phyloP scores from a whole-genome alignment of 179 eudicot species.

The Monotropa hypopitys region DNA sequence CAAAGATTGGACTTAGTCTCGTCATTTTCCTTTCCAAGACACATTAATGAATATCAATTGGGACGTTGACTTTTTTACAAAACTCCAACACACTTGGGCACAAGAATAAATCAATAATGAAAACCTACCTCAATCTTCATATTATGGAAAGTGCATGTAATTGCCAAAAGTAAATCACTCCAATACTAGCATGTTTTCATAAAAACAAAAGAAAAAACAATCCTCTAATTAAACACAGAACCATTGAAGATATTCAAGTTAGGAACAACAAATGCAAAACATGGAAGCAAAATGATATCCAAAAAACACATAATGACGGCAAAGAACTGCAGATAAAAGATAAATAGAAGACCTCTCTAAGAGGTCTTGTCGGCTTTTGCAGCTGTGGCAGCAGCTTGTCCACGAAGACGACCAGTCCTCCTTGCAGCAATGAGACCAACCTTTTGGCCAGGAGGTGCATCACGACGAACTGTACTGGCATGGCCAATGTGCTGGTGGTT shows the following conservation, averaged over 20 bases:
- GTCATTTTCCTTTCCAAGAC: no score
- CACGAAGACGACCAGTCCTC: conserved; percentile 7
- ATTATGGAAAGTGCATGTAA: background rate
- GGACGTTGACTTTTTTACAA: no score
- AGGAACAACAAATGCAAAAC: background rate
- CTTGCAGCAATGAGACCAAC: conserved; percentile 6
- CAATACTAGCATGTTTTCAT: background rate
- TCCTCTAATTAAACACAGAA: background rate
- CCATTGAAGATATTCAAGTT: background rate
- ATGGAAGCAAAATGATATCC: background rate
- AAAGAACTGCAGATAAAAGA: background rate
- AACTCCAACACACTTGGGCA: no score
- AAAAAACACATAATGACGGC: background rate
- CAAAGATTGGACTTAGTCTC: no score
- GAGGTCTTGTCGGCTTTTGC: background rate
- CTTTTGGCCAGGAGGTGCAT: conserved; percentile 4
- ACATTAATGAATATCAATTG: no score
- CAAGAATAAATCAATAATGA: no score
- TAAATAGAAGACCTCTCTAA: background rate
- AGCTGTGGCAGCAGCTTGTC: conserved; percentile 6
- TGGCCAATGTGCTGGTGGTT: conserved; percentile 6
- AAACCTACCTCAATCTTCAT: no score
- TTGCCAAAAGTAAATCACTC: background rate
- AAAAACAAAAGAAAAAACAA: background rate
- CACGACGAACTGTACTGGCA: conserved; percentile 2